Evolutionary conservation across 2,329 filamentous ascomycete species (phyloP).

Genomic region (Xylariaceae sp.): DNA sequence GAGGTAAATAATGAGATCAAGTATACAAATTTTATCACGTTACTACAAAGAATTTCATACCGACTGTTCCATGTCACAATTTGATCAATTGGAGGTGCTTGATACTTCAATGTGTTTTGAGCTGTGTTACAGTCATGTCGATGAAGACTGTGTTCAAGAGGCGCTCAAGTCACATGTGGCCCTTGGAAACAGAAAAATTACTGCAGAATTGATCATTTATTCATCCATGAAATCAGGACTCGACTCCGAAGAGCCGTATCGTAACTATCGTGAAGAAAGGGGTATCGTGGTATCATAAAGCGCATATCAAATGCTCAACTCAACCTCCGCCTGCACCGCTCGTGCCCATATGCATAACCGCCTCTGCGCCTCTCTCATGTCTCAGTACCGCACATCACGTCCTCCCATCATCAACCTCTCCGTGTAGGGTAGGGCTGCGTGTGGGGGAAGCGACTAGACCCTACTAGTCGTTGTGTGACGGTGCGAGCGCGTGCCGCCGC

Average conservation of each 20-base stretch:
- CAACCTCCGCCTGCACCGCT: background rate
- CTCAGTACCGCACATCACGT: background rate
- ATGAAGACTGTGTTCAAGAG: no score
- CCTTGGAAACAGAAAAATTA: background rate
- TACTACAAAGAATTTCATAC: no score
- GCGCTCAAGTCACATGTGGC: no score
- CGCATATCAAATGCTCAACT: background rate
- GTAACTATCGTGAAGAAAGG: constrained; percentile 14
- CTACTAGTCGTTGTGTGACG: constrained; percentile 33
- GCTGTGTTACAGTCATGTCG: no score
- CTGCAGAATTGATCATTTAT: background rate
- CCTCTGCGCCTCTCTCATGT: constrained; percentile 4
- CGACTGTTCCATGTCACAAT: no score
- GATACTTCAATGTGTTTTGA: no score
- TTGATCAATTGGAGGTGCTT: no score
- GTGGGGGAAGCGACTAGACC: no score
- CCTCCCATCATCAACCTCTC: no score
- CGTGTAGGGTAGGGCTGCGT: no score
- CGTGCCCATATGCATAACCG: constrained; percentile 11
- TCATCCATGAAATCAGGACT: constrained; percentile 9
- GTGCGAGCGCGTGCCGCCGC: constrained; percentile 23
- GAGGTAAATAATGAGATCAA: background rate
- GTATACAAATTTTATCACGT: no score
- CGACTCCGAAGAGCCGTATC: background rate
- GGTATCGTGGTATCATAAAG: constrained; percentile 31